Conservation (phyloP, 2,329 filamentous ascomycete species). For the Fusarium sp. region DNA sequence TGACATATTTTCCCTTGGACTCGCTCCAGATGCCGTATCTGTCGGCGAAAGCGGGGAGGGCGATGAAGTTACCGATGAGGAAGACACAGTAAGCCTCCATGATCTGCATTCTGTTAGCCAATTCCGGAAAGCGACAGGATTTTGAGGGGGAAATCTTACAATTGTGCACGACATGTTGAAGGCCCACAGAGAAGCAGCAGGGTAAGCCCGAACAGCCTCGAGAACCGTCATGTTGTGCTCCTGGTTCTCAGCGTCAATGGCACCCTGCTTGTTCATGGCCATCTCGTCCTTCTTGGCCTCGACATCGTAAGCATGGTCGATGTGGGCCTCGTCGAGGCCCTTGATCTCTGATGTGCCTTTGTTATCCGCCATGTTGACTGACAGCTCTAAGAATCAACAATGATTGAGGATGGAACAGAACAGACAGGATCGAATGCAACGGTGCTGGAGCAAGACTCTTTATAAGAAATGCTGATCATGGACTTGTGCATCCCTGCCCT, state of each 20-base stretch:
- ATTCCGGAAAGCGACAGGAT: not conserved
- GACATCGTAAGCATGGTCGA: conserved; percentile 40
- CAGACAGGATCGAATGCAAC: conserved; percentile 14
- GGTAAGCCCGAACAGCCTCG: conserved; percentile 56
- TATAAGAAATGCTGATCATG: conserved; percentile 17
- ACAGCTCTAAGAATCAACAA: not conserved
- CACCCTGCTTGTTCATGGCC: conserved; percentile 39
- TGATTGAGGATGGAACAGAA: conserved; percentile 8
- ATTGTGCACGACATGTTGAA: conserved; percentile 65
- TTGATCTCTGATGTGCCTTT: conserved; percentile 35
- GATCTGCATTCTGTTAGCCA: conserved; percentile 51
- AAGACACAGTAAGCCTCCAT: conserved; percentile 66
- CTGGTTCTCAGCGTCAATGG: conserved; percentile 55
- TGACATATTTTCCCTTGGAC: conserved; percentile 48
- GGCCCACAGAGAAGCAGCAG: conserved; percentile 62
- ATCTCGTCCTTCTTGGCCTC: conserved; percentile 37
- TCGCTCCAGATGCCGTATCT: conserved; percentile 53
- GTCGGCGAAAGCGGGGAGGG: conserved; percentile 55
- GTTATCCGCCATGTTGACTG: conserved; percentile 38
- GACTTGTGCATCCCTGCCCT: not conserved
- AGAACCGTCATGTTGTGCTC: conserved; percentile 59
- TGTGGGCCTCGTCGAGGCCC: conserved; percentile 13
- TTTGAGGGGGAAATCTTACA: conserved; percentile 50
- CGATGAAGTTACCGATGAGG: conserved; percentile 62
- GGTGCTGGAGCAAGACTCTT: conserved; percentile 11